phyloP scores from a whole-genome alignment of 306 rosid genomes.

The Acmispon strigosus region DNA sequence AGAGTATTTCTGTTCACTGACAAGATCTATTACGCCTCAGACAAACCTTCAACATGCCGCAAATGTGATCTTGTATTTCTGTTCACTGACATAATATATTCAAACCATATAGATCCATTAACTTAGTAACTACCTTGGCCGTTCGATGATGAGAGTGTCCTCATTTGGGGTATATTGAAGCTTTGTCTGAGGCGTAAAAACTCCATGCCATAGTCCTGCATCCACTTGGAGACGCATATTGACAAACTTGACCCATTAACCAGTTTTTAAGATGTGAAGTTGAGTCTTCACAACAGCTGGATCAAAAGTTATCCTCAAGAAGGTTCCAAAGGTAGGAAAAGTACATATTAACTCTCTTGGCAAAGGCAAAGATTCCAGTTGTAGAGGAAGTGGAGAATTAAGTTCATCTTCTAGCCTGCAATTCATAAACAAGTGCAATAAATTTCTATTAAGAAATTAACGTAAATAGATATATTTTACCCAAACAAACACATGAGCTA shows the following conservation, averaged over 20 bases:
- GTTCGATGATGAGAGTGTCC: slow-evolving; percentile 26
- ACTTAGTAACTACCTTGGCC: slow-evolving; percentile 45
- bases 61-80: too few species aligned
- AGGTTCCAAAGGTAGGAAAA: slow-evolving; percentile 53
- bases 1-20: slow-evolving; percentile 8
- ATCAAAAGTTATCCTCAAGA: slow-evolving; percentile 42
- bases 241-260: slow-evolving; percentile 53
- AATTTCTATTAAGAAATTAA: not conserved
- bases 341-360: slow-evolving; percentile 39
- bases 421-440: not conserved
- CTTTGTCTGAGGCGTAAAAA: slow-evolving; percentile 37
- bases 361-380: slow-evolving; percentile 19
- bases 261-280: slow-evolving; percentile 24
- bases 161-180: slow-evolving; percentile 33
- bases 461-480: not conserved
- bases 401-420: slow-evolving; percentile 38
- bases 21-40: too few species aligned
- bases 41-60: too few species aligned
- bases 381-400: slow-evolving; percentile 38
- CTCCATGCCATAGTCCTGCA: slow-evolving; percentile 53
- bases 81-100: not conserved
- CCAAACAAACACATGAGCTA: not conserved
- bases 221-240: slow-evolving; percentile 39
- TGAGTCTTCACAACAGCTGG: slow-evolving; percentile 22
- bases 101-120: not conserved